Evolutionary conservation across 805 yeast species (phyloP), one percentile per base, ranked within the genome.

Genomic region (Ogataea nakhonphanomensis): DNA sequence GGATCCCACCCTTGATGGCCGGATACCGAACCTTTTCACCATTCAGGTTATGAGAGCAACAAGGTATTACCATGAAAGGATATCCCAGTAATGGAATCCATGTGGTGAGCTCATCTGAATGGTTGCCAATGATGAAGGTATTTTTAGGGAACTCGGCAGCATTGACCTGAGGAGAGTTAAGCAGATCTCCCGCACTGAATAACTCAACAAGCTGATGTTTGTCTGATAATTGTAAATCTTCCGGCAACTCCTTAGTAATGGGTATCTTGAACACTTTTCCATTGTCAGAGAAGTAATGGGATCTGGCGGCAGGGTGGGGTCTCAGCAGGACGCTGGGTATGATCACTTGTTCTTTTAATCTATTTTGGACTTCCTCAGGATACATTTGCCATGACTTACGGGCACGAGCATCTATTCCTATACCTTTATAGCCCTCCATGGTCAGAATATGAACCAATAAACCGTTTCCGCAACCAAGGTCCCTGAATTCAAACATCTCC

Each of bases 391-490:
- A 91, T 1, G 96, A 84, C 55, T 90, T 90, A 43, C 98, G 71
- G 3, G 79, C 76, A 33, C 98, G 70, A 0, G 96, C 96, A 65
- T 91, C 98, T 20, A 90, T 79, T 10, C 98, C 98, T 26, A 72
- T 59, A 3, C 98, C 97, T 25, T 55, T 66, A 52, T 76, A 85
- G 0, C 97, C 97, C 64, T 91, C 98, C 69, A 69, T 66, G 7
- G 74, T 65, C 35, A 91, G 66, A 21, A 91, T 75, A 51, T 86
- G 76, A 8, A 87, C 95, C 32, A 91, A 64, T 11, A 87, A 69
- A 7, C 98, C 98, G 63, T 91, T 91, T 6, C 98, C 98, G 65
- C 98, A 91, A 0, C 98, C 98, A 39, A 91, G 61, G 64, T 91
- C 98, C 49, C 91, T 73, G 58, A 90, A 91, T 52, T 81, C 81